Conservation (phyloP, 2,329 filamentous ascomycete species). For the Ceratocystiopsis sp. region DNA sequence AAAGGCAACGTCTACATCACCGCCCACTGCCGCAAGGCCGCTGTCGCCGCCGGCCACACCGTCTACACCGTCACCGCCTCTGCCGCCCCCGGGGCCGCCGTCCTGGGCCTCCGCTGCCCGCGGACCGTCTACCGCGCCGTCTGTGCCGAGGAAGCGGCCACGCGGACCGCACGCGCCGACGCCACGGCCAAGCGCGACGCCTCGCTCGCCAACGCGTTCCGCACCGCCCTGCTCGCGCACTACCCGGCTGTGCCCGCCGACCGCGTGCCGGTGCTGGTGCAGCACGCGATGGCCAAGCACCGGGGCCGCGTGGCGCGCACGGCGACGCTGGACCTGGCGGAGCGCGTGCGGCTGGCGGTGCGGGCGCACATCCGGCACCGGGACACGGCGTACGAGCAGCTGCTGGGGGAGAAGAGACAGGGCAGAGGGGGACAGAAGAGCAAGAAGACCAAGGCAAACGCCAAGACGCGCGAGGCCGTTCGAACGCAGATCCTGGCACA, state of each 20-base stretch:
- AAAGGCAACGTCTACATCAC: slow-evolving; percentile 27
- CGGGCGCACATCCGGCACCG: slow-evolving; percentile 30
- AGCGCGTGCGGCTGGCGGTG: slow-evolving; percentile 28
- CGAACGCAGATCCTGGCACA: slow-evolving; percentile 7
- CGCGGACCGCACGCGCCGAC: slow-evolving; percentile 15
- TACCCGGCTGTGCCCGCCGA: slow-evolving; percentile 24
- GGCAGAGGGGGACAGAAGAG: not conserved
- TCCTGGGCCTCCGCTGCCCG: slow-evolving; percentile 24
- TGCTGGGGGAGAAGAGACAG: slow-evolving; percentile 13
- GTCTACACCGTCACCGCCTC: slow-evolving; percentile 20
- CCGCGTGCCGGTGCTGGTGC: slow-evolving; percentile 19
- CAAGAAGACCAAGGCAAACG: not conserved
- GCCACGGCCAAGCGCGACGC: slow-evolving; percentile 19
- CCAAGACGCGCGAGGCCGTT: slow-evolving; percentile 8
- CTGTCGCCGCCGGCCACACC: slow-evolving; percentile 15
- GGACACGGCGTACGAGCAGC: slow-evolving; percentile 28
- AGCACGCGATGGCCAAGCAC: slow-evolving; percentile 25
- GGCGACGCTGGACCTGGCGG: slow-evolving; percentile 18
- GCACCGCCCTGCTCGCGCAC: slow-evolving; percentile 17
- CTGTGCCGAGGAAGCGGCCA: slow-evolving; percentile 14
- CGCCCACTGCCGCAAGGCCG: slow-evolving; percentile 20
- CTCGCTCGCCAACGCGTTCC: slow-evolving; percentile 16
- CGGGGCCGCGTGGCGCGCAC: slow-evolving; percentile 30
- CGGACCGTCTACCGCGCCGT: slow-evolving; percentile 15
- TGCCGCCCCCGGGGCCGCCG: slow-evolving; percentile 1